Conservation (phyloP, 2,329 filamentous ascomycete genomes). For the Eutypella sp. region DNA sequence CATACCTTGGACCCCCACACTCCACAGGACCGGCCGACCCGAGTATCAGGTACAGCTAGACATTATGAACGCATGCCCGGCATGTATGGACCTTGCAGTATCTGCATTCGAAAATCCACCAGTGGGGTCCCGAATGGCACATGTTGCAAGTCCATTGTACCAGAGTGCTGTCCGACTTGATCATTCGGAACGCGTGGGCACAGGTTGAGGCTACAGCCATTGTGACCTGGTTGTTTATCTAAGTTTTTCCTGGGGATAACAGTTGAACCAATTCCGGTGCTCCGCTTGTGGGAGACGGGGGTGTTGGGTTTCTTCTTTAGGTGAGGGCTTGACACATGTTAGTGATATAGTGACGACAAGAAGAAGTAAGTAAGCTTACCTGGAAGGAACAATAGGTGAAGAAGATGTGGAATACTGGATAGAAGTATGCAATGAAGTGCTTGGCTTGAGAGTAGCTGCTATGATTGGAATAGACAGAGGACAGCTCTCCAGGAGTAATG, state of each 20-base stretch:
- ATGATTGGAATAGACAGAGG: no score
- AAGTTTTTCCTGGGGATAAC: neutral
- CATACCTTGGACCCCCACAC: neutral
- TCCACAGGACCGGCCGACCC: constrained; percentile 8
- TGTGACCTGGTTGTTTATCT: constrained; percentile 15
- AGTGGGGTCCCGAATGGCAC: constrained; percentile 60
- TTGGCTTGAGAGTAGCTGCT: no score
- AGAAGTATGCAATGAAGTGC: neutral
- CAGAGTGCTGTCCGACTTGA: constrained; percentile 62
- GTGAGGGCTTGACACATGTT: neutral
- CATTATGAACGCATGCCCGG: constrained; percentile 49
- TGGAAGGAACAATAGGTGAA: neutral
- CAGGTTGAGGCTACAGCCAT: constrained; percentile 55
- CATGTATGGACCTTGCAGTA: constrained; percentile 66
- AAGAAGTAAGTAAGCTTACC: neutral
- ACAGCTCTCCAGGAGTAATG: constrained; percentile 5
- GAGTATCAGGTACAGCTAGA: constrained; percentile 19
- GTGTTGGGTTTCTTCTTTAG: neutral
- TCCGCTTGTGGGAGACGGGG: neutral
- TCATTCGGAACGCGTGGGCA: constrained; percentile 58
- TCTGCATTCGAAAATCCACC: constrained; percentile 64
- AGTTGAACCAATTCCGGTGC: neutral
- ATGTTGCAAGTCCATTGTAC: constrained; percentile 62
- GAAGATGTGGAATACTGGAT: neutral
- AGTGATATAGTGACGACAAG: neutral